These are phyloP conservation scores for Crithidia thermophila DNA, from an alignment of 208 protist species.

Conservation along the genomic window DNA sequence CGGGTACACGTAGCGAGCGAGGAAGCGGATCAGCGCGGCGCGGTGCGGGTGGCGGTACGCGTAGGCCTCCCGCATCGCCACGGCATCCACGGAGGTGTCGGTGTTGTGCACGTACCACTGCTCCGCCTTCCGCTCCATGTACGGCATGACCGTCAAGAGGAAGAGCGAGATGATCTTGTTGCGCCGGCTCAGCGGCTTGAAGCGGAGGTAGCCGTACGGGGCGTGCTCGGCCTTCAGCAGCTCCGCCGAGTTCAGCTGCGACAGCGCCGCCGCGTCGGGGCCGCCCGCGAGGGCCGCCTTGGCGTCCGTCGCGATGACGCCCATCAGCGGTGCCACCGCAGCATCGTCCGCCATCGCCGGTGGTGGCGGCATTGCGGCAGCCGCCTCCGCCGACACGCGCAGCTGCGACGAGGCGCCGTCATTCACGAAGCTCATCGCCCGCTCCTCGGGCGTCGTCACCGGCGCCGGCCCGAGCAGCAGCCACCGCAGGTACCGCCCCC, in stretches of 20 bases:
- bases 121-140: slow-evolving; percentile 46
- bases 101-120: slow-evolving; percentile 54
- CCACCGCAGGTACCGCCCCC: slow-evolving; percentile 42
- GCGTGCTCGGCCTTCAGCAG: slow-evolving; percentile 48
- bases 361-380: not conserved
- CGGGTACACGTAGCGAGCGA: slow-evolving; percentile 55
- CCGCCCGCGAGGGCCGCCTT: not conserved
- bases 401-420: slow-evolving; percentile 25
- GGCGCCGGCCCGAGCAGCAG: slow-evolving; percentile 53
- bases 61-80: slow-evolving; percentile 50
- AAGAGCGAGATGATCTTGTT: slow-evolving; percentile 60
- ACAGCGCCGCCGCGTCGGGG: slow-evolving; percentile 6
- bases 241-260: slow-evolving; percentile 37
- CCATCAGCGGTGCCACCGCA: slow-evolving; percentile 1
- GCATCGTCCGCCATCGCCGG: not conserved
- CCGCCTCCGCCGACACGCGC: slow-evolving; percentile 9
- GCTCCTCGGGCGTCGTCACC: slow-evolving; percentile 52
- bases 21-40: slow-evolving; percentile 41
- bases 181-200: slow-evolving; percentile 38
- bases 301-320: slow-evolving; percentile 8
- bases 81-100: slow-evolving; percentile 49
- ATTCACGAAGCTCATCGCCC: slow-evolving; percentile 46
- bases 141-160: slow-evolving; percentile 66
- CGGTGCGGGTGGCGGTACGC: slow-evolving; percentile 43
- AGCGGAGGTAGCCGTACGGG: slow-evolving; percentile 72